Percentiles rank a stretch among this genome's conserved stretches.
phyloP scores from a whole-genome alignment of 176 grass and related monocot genomes.

The Aegilops longissima region DNA sequence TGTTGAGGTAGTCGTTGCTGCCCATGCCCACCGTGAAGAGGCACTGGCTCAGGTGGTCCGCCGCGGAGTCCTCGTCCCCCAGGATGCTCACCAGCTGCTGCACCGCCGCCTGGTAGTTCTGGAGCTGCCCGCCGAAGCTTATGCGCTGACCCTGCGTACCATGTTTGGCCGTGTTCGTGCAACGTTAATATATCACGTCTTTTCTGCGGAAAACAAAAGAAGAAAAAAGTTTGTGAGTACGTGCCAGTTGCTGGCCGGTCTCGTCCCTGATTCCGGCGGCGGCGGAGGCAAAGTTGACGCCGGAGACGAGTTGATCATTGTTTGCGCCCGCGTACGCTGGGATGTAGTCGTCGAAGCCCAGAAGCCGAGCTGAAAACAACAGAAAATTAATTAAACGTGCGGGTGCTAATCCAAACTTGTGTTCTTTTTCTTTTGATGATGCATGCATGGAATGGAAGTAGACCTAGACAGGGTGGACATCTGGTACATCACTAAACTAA shows the following conservation, averaged over 20 bases:
- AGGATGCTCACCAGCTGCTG: slow-evolving; percentile 65
- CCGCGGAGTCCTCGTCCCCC: slow-evolving; percentile 64
- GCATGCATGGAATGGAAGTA: neutral
- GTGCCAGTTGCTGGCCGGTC: slow-evolving; percentile 84
- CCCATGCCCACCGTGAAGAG: slow-evolving; percentile 89
- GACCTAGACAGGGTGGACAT: neutral
- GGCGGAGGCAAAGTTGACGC: slow-evolving; percentile 87
- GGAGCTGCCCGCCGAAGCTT: slow-evolving; percentile 57
- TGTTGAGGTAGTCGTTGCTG: slow-evolving; percentile 98
- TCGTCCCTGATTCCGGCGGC: slow-evolving; percentile 90
- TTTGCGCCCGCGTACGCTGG: slow-evolving; percentile 59
- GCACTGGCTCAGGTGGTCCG: slow-evolving; percentile 83
- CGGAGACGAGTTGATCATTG: slow-evolving; percentile 56
- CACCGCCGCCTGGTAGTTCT: slow-evolving; percentile 78
- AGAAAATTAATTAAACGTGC: neutral
- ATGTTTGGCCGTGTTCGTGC: neutral
- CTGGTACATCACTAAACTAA: neutral
- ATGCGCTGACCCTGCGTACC: slow-evolving; percentile 57
- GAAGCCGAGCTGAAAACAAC: slow-evolving; percentile 51
- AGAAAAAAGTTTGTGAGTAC: neutral
- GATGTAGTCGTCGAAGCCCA: slow-evolving; percentile 77
- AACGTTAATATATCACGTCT: neutral
- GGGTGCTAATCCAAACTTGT: neutral
- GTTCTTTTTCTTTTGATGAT: neutral
- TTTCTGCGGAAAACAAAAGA: too few relatives aligned